Evolutionary conservation across 768 basidiomycete species (phyloP), one percentile per base, ranked within the genome.

Genomic region (Candolleomyces aberdarensis): DNA sequence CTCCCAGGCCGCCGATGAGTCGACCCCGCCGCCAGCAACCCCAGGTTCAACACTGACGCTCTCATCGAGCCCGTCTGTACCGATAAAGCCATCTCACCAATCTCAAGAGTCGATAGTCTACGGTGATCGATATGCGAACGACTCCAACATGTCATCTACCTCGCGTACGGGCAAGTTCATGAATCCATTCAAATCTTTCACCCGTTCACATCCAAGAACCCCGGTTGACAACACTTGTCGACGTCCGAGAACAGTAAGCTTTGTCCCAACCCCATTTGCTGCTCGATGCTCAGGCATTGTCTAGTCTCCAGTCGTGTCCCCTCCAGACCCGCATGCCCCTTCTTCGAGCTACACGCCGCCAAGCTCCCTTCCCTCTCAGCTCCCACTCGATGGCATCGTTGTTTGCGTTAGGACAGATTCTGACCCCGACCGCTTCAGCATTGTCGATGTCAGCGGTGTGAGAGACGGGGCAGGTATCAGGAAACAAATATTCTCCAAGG

Each of bases 401-500:
- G 86, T 91, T 65, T 83, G 89, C 62, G 91, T 89, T 62, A 92
- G 91, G 19, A 57, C 53, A 19, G 54, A 61, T 15, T 76, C 81
- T 31, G 90, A 92, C 71, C 86, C 87, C n/a, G 90, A 92, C 63
- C 83, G 86, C 62, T 87, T 87, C 73, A 83, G 82, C 52, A 78
- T 84, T 22, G 89, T 94, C 46, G 87, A 90, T 58, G 84, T 94
- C 63, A 85, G 83, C 39, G 80, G 81, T 36, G 87, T 88, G 19
- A 81, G 77, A 61, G 83, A 78, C 70, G 83, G 87, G 41, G 83
- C 84, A 13, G 85, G 83, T 68, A 89, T 94, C 63, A 85, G 91
- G 65, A 91, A 93, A 70, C 83, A 87, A 57, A 90, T 94, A 36
- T 90, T 91, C 65, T 84, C 83, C 64, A 91, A 91, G 81, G 92